Percentiles rank a stretch among this genome's conserved stretches.
phyloP scores from a whole-genome alignment of 2,329 filamentous ascomycete genomes.

The Colletotrichum tamarilloi region DNA sequence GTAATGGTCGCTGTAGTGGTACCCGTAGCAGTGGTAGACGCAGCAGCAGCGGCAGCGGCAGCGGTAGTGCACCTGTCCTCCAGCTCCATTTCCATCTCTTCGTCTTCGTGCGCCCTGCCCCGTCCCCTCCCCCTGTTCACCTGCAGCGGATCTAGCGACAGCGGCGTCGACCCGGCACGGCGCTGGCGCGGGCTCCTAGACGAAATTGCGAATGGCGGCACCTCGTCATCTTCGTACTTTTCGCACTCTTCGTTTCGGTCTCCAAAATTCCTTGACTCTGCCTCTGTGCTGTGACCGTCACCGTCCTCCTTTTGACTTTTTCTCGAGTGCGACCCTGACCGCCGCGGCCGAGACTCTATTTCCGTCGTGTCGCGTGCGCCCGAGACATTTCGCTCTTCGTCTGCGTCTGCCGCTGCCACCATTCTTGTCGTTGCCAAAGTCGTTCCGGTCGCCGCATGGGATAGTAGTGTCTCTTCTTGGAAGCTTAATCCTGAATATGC shows the following conservation, averaged over 20 bases:
- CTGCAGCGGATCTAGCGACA: conserved; percentile 32
- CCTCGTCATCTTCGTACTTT: neutral
- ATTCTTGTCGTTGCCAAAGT: neutral
- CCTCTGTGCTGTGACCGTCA: neutral
- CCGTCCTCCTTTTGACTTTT: neutral
- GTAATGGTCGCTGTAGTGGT: neutral
- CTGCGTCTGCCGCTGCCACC: neutral
- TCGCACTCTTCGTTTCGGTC: neutral
- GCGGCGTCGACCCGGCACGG: conserved; percentile 36
- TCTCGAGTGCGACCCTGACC: neutral
- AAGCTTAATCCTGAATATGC: neutral
- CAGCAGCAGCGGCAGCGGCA: conserved; percentile 1
- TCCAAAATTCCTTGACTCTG: neutral
- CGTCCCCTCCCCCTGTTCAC: neutral
- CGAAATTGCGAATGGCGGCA: conserved; percentile 15
- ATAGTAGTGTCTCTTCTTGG: neutral
- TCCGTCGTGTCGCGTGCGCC: conserved; percentile 17
- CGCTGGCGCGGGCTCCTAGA: conserved; percentile 24
- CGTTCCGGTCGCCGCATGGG: neutral
- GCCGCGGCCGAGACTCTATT: neutral
- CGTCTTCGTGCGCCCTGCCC: neutral
- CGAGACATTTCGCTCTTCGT: conserved; percentile 31
- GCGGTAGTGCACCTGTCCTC: conserved; percentile 20
- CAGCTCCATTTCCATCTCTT: conserved; percentile 3
- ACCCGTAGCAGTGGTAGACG: neutral